Base-by-base conservation (phyloP, 805 yeast species). In the Yarrowia alimentaria region DNA sequence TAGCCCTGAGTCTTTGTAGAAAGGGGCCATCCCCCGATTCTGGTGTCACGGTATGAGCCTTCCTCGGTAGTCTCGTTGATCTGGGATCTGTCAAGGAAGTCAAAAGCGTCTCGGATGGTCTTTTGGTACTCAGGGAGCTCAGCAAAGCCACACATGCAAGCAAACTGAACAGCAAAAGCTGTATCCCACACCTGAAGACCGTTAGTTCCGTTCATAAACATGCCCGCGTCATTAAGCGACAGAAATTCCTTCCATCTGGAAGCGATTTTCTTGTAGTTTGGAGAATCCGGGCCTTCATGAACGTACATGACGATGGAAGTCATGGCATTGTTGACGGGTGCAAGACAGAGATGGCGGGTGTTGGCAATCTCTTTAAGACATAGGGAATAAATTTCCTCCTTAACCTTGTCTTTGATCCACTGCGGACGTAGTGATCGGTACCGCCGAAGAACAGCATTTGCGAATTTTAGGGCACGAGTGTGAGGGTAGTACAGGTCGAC, bases 141-240 rank as follows among this genome's bases (percentile, higher is more conserved):
- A 3, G 86, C 90, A 26, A 90, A 66, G 0, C 95, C 96, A 0
- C 95, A 85, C 60, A 77, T 70, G 54, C 87, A 81, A 55, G 79
- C 76, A 60, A 87, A 86, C 63, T 93, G 99, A 19, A 93, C 72
- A 52, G 86, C 84, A 69, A 93, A 91, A 0, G 97, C 90, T 20
- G 83, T 81, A 66, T 93, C 99, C 99, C 99, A 93, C 1, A 84
- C 90, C 67, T 93, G 99, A 0, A 86, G 87, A 18, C 99, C 99
- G 65, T 93, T 93, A 0, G 99, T 93, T 2, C 99, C 99, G 86
- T 85, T 87, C 52, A 87, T 84, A 2, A 91, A 78, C 80, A 93
- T 75, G 4, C 99, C 99, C 62, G 84, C 85, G 0, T 89, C 85
- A 0, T 96, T 94, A 68, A 84, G 83, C 66, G 85, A 89, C 47